Evolutionary conservation across 257 asterid genomes (phyloP), one percentile per base, ranked within the genome.

Genomic region (Forsythia suspensa): DNA sequence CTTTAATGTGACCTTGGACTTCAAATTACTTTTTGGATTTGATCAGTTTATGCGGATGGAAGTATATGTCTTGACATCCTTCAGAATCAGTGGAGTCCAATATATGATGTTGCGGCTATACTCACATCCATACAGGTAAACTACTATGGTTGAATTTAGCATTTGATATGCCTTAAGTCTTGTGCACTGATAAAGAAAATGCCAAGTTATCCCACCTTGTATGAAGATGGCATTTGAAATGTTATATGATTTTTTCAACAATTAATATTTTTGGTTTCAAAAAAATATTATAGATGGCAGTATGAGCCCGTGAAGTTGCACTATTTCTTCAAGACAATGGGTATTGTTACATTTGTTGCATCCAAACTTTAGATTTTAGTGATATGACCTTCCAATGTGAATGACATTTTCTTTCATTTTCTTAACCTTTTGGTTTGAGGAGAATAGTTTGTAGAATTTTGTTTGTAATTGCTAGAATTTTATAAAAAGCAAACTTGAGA

Each of bases 41-140:
- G 55, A 73, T 78, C 91, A 94, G 98, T 94, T 86, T 94, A 94
- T 77, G 95, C 93, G 41, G 98, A 94, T 85, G 98, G 98, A 83
- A 92, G 97, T 75, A 94, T 94, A 80, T 92, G 97, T 79, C 87
- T 92, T 84, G 98, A 94, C 87, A 94, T 94, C 84, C 97, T 94
- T 78, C 97, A 94, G 82, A 92, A 92, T 86, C 97, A 94, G 78
- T 94, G 97, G 98, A 94, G 98, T 84, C 98, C 98, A 16, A 92
- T 94, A 72, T 94, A 94, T 83, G 98, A 94, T 73, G 96, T 87
- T 77, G 98, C 98, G 51, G 97, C 98, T 63, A 92, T 94, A 85
- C 91, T 94, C 72, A 94, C 97, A 8, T 94, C 98, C 24, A 86
- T 94, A 77, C 98, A 94, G 98, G 98, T 93, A 84, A 52, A 37